phyloP scores from a whole-genome alignment of 2,329 filamentous ascomycete genomes.

The Epichloe glyceriae region DNA sequence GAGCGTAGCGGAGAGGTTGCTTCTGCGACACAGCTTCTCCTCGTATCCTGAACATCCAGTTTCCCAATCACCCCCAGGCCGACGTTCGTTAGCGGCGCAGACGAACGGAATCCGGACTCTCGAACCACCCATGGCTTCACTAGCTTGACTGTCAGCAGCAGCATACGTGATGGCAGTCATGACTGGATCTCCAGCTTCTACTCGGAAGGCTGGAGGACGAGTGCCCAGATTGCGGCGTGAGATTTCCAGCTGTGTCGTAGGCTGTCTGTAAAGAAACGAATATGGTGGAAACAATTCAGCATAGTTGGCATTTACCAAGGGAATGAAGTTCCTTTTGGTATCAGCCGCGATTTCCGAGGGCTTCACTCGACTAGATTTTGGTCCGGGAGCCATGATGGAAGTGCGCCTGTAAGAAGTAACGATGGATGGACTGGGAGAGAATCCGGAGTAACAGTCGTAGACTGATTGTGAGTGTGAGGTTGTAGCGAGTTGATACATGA shows the following conservation, averaged over 20 bases:
- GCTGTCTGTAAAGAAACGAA: slow-evolving; percentile 45
- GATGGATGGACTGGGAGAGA: background rate
- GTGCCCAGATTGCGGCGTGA: slow-evolving; percentile 21
- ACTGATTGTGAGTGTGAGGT: background rate
- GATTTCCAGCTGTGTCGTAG: slow-evolving; percentile 32
- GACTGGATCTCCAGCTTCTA: slow-evolving; percentile 46
- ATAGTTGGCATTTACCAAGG: slow-evolving; percentile 46
- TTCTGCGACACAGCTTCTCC: slow-evolving; percentile 62
- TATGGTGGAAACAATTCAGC: slow-evolving; percentile 39
- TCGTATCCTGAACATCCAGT: slow-evolving; percentile 37
- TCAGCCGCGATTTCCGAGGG: slow-evolving; percentile 55
- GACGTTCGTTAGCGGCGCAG: slow-evolving; percentile 63
- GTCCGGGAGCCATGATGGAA: slow-evolving; percentile 18
- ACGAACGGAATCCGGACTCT: slow-evolving; percentile 47
- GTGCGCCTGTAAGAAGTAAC: background rate
- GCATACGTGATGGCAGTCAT: slow-evolving; percentile 47
- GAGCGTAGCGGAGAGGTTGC: slow-evolving; percentile 58
- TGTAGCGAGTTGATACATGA: slow-evolving; percentile 9
- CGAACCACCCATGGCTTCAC: slow-evolving; percentile 18
- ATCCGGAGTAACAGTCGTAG: background rate
- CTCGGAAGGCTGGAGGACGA: slow-evolving; percentile 32
- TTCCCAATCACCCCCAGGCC: slow-evolving; percentile 71
- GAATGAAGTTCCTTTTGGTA: slow-evolving; percentile 58
- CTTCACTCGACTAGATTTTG: slow-evolving; percentile 20
- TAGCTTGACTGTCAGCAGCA: slow-evolving; percentile 24